Percentiles rank a stretch among this genome's conserved stretches.
These are phyloP conservation scores for Rhodotorula paludigena DNA, from an alignment of 768 basidiomycete species.

Conservation along the genomic window DNA sequence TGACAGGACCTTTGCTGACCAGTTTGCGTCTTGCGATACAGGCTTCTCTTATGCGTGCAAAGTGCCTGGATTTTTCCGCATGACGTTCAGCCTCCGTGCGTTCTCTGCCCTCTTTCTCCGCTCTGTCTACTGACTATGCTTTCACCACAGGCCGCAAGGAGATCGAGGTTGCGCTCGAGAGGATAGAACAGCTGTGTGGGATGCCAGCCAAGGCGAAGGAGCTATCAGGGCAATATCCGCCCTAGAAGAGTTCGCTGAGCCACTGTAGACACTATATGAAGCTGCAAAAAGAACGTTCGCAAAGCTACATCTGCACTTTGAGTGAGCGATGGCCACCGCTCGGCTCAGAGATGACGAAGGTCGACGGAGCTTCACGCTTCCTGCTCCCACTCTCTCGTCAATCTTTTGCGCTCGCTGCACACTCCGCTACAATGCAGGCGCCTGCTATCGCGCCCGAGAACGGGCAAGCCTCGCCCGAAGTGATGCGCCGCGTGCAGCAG, in stretches of 20 bases:
- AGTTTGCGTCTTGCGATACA: too few relatives aligned
- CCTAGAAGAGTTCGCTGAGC: not conserved
- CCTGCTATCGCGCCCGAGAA: not conserved
- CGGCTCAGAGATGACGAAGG: too few relatives aligned
- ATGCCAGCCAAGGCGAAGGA: not conserved
- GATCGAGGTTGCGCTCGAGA: constrained; percentile 8
- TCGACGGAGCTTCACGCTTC: too few relatives aligned
- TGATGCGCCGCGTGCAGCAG: not conserved
- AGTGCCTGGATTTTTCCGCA: constrained; percentile 18
- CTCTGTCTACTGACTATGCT: not conserved
- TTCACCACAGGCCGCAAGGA: not conserved
- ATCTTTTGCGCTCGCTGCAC: too few relatives aligned
- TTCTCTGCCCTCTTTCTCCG: not conserved
- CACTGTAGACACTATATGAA: too few relatives aligned
- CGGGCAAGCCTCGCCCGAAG: not conserved
- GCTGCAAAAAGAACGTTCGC: too few relatives aligned
- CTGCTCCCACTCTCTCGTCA: too few relatives aligned
- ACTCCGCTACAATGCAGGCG: too few relatives aligned
- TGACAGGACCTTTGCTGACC: not conserved
- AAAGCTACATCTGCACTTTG: too few relatives aligned
- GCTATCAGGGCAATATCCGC: not conserved
- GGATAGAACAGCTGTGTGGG: constrained; percentile 14
- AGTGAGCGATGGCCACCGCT: too few relatives aligned
- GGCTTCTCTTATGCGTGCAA: constrained; percentile 23
- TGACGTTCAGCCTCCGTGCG: constrained; percentile 22